Conservation (phyloP, 495 filamentous ascomycete species). For the Aspergillus hancockii region DNA sequence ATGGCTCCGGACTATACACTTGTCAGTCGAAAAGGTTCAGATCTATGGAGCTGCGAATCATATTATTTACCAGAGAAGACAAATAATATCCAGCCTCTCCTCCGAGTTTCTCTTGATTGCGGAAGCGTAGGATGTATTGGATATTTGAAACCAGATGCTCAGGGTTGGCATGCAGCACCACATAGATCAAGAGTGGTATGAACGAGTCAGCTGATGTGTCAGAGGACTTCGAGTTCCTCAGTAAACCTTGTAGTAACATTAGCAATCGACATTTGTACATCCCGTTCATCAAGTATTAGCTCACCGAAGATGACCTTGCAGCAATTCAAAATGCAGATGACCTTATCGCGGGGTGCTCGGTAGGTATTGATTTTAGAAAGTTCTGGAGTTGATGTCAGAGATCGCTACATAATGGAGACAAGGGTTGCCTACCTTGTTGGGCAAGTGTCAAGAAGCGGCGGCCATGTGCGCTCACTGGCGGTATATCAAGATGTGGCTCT, state of each 20-base stretch:
- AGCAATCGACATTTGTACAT: constrained; percentile 2
- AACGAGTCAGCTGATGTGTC: constrained; percentile 97
- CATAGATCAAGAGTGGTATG: constrained; percentile 92
- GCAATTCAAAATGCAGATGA: constrained; percentile 97
- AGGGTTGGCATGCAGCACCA: constrained; percentile 90
- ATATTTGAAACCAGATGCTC: constrained; percentile 96
- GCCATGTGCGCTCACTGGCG: constrained; percentile 78
- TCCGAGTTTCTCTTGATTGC: constrained; percentile 94
- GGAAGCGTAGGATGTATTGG: constrained; percentile 95
- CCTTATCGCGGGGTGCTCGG: constrained; percentile 92
- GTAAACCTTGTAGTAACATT: constrained; percentile 56
- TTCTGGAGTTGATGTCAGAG: constrained; percentile 54
- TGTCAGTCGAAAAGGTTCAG: background rate
- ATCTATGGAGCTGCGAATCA: background rate
- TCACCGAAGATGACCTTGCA: constrained; percentile 99
- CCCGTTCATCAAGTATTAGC: constrained; percentile 26
- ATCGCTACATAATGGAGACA: background rate
- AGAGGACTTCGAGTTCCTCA: constrained; percentile 80
- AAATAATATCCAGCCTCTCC: constrained; percentile 98
- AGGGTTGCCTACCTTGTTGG: constrained; percentile 68
- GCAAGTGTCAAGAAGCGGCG: constrained; percentile 85
- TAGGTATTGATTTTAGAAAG: constrained; percentile 94
- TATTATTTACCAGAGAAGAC: constrained; percentile 73
- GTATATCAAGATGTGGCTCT: constrained; percentile 94
- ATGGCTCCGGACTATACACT: constrained; percentile 79